These are phyloP conservation scores for Neofusicoccum sp. DNA, from an alignment of 2,329 filamentous ascomycete genomes.

Conservation along the genomic window DNA sequence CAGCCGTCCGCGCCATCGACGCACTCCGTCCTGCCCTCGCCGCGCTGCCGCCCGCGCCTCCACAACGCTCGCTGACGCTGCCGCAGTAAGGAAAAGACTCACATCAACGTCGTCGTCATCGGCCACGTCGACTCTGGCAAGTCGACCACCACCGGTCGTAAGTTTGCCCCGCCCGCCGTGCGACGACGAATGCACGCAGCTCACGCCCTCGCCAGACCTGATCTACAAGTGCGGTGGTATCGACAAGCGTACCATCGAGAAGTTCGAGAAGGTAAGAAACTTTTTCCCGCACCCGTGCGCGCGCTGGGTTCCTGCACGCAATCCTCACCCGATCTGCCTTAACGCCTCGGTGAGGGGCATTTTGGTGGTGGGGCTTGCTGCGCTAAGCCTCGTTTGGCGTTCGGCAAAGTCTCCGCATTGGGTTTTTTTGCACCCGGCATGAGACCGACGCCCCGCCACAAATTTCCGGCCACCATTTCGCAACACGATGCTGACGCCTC, in stretches of 20 bases:
- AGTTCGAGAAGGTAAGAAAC: slow-evolving; percentile 97
- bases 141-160: slow-evolving; percentile 88
- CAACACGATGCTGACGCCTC: slow-evolving; percentile 37
- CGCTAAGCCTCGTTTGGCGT: slow-evolving; percentile 34
- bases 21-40: slow-evolving; percentile 10
- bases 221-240: slow-evolving; percentile 99
- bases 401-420: slow-evolving; percentile 27
- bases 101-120: slow-evolving; percentile 97
- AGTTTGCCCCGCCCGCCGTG: slow-evolving; percentile 47
- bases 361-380: slow-evolving; percentile 43
- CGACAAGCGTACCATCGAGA: slow-evolving; percentile 99
- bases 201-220: slow-evolving; percentile 68
- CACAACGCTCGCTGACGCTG: slow-evolving; percentile 14
- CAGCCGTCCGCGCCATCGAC: not conserved
- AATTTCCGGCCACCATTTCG: not conserved
- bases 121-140: slow-evolving; percentile 99
- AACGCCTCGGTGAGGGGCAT: slow-evolving; percentile 36
- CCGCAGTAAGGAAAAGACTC: slow-evolving; percentile 87
- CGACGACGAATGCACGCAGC: slow-evolving; percentile 29
- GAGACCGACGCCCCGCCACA: not conserved
- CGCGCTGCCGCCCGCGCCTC: slow-evolving; percentile 12
- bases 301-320: slow-evolving; percentile 25
- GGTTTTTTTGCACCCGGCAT: slow-evolving; percentile 18
- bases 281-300: slow-evolving; percentile 23
- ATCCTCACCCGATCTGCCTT: slow-evolving; percentile 31